phyloP scores from a whole-genome alignment of 495 filamentous ascomycete genomes.

The Talaromyces borbonicus region DNA sequence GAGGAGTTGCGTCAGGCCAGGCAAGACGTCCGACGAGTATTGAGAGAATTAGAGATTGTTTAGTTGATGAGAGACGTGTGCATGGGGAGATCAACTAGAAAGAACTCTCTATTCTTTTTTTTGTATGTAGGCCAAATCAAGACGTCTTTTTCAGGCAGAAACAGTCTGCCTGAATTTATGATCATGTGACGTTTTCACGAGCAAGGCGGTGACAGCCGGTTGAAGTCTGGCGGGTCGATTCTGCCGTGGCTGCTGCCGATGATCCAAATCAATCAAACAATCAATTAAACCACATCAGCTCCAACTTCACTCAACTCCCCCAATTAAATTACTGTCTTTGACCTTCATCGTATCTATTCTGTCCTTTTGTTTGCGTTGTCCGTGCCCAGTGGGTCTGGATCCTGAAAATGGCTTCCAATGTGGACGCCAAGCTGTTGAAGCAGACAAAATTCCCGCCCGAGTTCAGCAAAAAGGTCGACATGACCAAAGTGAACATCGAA shows the following conservation, averaged over 20 bases:
- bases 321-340: too few relatives aligned
- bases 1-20: conserved; percentile 36
- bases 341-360: too few relatives aligned
- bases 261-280: too few relatives aligned
- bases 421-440: conserved; percentile 79
- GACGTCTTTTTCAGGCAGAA: too few relatives aligned
- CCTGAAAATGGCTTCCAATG: conserved; percentile 55
- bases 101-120: too few relatives aligned
- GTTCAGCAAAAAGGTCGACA: conserved; percentile 93
- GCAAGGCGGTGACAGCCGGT: background rate
- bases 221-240: too few relatives aligned
- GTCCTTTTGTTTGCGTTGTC: too few relatives aligned
- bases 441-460: conserved; percentile 89
- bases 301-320: too few relatives aligned
- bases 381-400: background rate
- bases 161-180: too few relatives aligned
- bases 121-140: background rate
- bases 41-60: conserved; percentile 20
- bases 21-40: conserved; percentile 30
- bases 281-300: too few relatives aligned
- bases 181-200: background rate
- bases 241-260: background rate
- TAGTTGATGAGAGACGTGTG: background rate
- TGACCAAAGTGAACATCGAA: conserved; percentile 90
- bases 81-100: too few relatives aligned